Evolutionary conservation across 768 basidiomycete species (phyloP), one percentile per base, ranked within the genome.

Genomic region (Lactifluus rugatus): DNA sequence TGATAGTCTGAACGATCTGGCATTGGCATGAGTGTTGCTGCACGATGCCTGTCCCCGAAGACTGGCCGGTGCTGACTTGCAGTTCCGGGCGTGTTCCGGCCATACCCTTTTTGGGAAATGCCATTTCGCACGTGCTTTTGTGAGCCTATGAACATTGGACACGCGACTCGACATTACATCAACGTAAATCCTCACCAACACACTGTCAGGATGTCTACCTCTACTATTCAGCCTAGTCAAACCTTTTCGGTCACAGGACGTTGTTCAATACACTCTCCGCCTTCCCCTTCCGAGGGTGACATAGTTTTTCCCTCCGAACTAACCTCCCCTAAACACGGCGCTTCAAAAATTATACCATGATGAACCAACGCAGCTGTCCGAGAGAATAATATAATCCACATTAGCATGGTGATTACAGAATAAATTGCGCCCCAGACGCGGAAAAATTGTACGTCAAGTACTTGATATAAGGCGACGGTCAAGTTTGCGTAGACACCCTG

Each of bases 401-500:
- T 62, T 16, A 80, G 23, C 5, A 85, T 64, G 2, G 81, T 80
- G 9, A 66, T 71, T 11, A 72, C 70, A 0, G 81, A 75, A 62
- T 82, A 83, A 1, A 80, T 75, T 1, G 81, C 70, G 16, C 85
- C 84, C 68, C 75, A 78, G 13, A 84, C 65, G 3, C 81, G 77
- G 62, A 87, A 79, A 66, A 81, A 79, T 5, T 57, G 31, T 2
- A 81, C 81, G 51, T 81, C 75, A 60, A 86, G 76, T 7, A 73
- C 72, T 17, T 64, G 62, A 4, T 74, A 76, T 0, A 87, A 72
- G 21, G 72, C 70, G 21, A 87, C 75, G 0, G 83, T 85, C 10
- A 83, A 72, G 61, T 81, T 82, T 2, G 84, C 83, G 62, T 84
- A 86, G 0, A 85, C 85, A n/a, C 80, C 80, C 79, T 81, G 50